Base-by-base conservation (phyloP, 2,329 filamentous ascomycete species). In the Rhexocercosporidium sp. region DNA sequence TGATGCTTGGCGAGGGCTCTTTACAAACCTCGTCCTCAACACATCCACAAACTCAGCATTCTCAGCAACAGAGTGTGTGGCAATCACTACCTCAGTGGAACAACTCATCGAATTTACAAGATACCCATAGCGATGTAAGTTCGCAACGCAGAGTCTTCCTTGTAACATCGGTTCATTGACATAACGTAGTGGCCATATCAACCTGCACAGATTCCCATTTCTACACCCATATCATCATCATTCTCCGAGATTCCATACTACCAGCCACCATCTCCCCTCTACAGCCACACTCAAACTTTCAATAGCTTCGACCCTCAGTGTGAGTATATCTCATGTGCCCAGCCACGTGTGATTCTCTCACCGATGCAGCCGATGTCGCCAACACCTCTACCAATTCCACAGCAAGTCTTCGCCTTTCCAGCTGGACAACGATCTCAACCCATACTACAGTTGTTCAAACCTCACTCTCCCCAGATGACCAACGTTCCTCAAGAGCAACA, bases 1-100 rank as follows among this genome's bases (percentile, higher is more conserved):
- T 69, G 2, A 64, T 56, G 59, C 59, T 75, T 54, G 61, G 67
- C 8, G 65, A 69, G 53, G 27, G 49, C 12, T 44, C 14, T 20
- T 27, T 34, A 37, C 7, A 22, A 37, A 54, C 18, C 18, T 54
- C 59, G 6, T 64, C 34, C 16, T 59, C 61, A 22, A 7, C 61
- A 27, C 29, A 22, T 37, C 34, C 14, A 41, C 4, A 25, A 31
- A 1, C 7, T 16, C 57, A 29, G 20, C 22, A 16, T 47, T 2
- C 16, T 20, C 57, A 29, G 29, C 22, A 47, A 29, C 39, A 60
- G 16, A n/a, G 6, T 22, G 6, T 27, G 20, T 41, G 20, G 34
- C 57, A 46, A 18, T 14, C 16, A n/a, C 3, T 20, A 22, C 4
- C 14, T n/a, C 39, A 31, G 11, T 14, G 31, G 18, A 47, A 18